Percentiles rank a stretch among this genome's conserved stretches.
Evolutionary conservation across 2,329 filamentous ascomycete species (phyloP).

Genomic region (Curvularia sp.): DNA sequence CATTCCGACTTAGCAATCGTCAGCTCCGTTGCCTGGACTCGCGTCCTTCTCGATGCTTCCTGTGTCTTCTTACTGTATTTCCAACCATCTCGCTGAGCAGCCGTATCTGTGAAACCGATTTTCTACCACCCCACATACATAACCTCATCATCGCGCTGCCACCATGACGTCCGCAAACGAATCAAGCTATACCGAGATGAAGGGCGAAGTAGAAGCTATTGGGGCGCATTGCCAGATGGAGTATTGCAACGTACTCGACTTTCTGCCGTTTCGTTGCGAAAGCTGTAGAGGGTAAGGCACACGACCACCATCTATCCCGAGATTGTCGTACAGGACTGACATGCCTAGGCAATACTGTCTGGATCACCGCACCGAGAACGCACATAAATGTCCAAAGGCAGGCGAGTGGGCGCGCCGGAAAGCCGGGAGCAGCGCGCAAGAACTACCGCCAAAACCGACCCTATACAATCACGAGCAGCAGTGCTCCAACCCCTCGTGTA

Average conservation of each 20-base stretch:
- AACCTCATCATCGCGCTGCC: not conserved
- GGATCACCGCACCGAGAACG: conserved; percentile 86
- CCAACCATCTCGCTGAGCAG: conserved; percentile 3
- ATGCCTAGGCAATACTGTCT: conserved; percentile 77
- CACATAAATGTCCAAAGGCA: conserved; percentile 72
- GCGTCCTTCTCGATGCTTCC: conserved; percentile 30
- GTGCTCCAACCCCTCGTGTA: conserved; percentile 71
- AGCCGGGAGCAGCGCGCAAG: conserved; percentile 51
- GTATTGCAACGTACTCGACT: conserved; percentile 94
- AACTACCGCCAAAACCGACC: conserved; percentile 57
- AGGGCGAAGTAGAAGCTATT: conserved; percentile 79
- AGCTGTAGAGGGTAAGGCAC: conserved; percentile 69
- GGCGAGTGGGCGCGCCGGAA: conserved; percentile 64
- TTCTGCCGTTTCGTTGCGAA: conserved; percentile 92
- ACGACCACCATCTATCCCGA: not conserved
- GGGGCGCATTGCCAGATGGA: conserved; percentile 89
- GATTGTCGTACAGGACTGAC: conserved; percentile 14
- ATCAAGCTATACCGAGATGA: conserved; percentile 71
- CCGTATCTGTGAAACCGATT: not conserved
- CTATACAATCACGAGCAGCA: conserved; percentile 69
- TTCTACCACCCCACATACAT: not conserved
- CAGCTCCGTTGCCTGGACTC: conserved; percentile 20
- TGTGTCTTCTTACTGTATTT: conserved; percentile 19
- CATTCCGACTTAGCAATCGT: conserved; percentile 23
- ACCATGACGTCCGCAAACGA: conserved; percentile 30